These are phyloP conservation scores for Leishmania aethiopica DNA, from an alignment of 208 protist genomes.

Conservation along the genomic window DNA sequence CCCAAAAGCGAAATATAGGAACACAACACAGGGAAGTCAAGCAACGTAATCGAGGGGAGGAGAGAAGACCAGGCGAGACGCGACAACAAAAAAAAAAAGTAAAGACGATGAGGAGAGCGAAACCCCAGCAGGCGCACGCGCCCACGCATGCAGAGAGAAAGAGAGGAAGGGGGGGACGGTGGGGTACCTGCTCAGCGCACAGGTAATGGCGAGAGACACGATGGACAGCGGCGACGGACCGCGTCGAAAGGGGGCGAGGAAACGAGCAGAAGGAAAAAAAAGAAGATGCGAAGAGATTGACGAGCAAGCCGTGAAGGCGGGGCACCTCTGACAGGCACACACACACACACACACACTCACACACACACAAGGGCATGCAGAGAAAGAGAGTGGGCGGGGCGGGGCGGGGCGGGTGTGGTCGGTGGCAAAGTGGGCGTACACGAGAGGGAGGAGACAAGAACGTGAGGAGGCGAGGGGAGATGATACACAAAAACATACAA, in stretches of 20 bases:
- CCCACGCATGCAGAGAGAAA: neutral
- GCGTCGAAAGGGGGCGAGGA: too few species aligned
- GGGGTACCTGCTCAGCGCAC: neutral
- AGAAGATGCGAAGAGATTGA: neutral
- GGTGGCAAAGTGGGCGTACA: neutral
- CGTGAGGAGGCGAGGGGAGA: neutral
- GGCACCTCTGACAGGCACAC: neutral
- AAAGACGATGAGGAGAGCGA: neutral
- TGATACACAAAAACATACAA: too few species aligned
- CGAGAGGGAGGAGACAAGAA: neutral
- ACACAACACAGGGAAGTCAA: neutral
- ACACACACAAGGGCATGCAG: neutral
- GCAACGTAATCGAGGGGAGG: neutral
- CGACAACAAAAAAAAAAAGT: neutral
- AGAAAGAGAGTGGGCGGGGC: neutral
- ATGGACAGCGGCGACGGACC: neutral
- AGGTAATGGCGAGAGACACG: neutral
- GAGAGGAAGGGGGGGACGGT: neutral
- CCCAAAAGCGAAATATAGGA: neutral
- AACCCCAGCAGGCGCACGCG: neutral
- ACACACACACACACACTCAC: too few species aligned
- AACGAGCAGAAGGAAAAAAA: neutral
- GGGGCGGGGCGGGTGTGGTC: too few species aligned
- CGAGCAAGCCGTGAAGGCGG: neutral
- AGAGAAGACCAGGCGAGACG: neutral